phyloP scores from a whole-genome alignment of 2,329 filamentous ascomycete genomes.

The Hypoxylon sp. region DNA sequence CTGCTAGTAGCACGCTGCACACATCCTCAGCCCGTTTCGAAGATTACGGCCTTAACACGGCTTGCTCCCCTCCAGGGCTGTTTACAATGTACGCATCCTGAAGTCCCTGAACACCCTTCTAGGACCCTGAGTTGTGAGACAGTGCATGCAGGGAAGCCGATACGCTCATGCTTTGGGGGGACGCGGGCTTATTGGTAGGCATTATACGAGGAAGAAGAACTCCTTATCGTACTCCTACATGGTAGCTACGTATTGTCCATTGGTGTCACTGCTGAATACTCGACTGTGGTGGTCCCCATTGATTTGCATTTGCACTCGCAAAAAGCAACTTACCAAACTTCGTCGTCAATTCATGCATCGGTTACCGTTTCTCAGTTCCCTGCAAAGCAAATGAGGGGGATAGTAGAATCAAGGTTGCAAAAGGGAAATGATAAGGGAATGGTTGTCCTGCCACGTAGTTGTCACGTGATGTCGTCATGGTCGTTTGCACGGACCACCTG shows the following conservation, averaged over 20 bases:
- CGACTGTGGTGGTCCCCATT: background rate
- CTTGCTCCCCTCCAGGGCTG: background rate
- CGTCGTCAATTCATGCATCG: no score
- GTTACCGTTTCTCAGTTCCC: no score
- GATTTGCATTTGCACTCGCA: background rate
- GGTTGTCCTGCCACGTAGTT: background rate
- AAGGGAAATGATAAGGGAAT: no score
- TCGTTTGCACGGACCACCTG: background rate
- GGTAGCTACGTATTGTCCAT: no score
- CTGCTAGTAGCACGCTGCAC: background rate
- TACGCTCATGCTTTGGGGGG: background rate
- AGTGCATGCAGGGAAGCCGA: background rate
- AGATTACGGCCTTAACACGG: background rate
- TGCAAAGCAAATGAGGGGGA: no score
- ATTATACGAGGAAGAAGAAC: background rate
- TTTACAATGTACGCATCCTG: background rate
- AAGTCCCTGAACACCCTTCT: background rate
- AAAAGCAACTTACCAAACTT: background rate
- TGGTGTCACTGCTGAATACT: background rate
- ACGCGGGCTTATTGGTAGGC: background rate
- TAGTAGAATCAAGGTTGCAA: no score
- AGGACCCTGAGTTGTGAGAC: background rate
- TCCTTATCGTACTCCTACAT: background rate
- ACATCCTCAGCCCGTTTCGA: background rate
- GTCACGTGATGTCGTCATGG: background rate